Evolutionary conservation across 306 rosid genomes (phyloP).

Genomic region (Pachyrhizus erosus): DNA sequence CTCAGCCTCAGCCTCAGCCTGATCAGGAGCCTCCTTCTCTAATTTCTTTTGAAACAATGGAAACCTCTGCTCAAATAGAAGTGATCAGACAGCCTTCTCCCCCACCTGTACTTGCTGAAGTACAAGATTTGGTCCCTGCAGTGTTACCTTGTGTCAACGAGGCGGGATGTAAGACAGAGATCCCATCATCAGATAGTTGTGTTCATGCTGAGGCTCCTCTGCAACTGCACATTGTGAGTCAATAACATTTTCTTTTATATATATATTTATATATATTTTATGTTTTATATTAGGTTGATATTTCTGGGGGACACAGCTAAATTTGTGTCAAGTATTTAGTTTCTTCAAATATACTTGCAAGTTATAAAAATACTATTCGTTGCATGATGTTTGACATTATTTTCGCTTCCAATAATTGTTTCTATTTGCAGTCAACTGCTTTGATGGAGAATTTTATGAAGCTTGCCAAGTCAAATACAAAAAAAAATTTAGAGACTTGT

Average conservation of each 20-base stretch:
- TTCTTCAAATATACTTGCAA: conserved; percentile 15
- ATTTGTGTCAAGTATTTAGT: conserved; percentile 39
- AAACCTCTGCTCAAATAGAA: conserved; percentile 59
- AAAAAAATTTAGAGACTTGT: conserved; percentile 90
- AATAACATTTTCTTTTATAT: conserved; percentile 31
- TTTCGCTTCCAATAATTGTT: conserved; percentile 38
- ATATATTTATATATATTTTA: no score
- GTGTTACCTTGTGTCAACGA: conserved; percentile 62
- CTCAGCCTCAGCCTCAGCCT: conserved; percentile 26
- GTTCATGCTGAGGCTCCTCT: conserved; percentile 74
- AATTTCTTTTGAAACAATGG: conserved; percentile 77
- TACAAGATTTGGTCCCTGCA: conserved; percentile 81
- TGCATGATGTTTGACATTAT: no score
- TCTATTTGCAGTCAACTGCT: conserved; percentile 75
- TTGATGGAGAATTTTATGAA: conserved; percentile 93
- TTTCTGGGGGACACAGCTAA: conserved; percentile 18
- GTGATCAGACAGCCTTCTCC: conserved; percentile 91
- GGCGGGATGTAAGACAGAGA: conserved; percentile 55
- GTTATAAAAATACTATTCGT: conserved; percentile 15
- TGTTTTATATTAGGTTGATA: neutral
- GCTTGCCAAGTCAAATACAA: conserved; percentile 87
- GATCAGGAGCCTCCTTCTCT: conserved; percentile 68
- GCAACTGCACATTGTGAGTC: conserved; percentile 87
- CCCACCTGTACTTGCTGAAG: conserved; percentile 92
- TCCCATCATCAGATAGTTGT: conserved; percentile 56